Evolutionary conservation across 192 early-diverging fungal genomes (phyloP).

Genomic region (Backusella tarrabulga): DNA sequence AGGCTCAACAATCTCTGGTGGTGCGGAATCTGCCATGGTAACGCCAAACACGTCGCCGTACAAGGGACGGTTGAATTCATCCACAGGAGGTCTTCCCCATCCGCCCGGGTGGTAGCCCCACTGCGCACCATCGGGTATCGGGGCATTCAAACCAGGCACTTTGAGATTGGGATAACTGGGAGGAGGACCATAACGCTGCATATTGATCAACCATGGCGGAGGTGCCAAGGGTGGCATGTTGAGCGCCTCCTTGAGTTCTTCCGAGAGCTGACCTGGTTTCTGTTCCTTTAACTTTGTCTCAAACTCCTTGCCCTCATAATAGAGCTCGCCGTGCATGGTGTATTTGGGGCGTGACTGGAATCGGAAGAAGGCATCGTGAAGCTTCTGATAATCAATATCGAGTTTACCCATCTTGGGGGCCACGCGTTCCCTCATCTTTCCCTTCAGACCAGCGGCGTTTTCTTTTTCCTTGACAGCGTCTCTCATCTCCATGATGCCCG

Average conservation of each 20-base stretch:
- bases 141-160: slow-evolving; percentile 93
- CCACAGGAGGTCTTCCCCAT: slow-evolving; percentile 84
- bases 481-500: slow-evolving; percentile 97
- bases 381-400: slow-evolving; percentile 95
- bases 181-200: slow-evolving; percentile 97
- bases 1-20: slow-evolving; percentile 60
- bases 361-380: slow-evolving; percentile 97
- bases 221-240: slow-evolving; percentile 91
- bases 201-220: slow-evolving; percentile 96
- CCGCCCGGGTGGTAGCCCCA: slow-evolving; percentile 99
- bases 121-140: slow-evolving; percentile 95
- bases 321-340: slow-evolving; percentile 79
- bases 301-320: slow-evolving; percentile 97
- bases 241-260: slow-evolving; percentile 84
- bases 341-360: slow-evolving; percentile 86
- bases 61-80: slow-evolving; percentile 85
- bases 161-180: slow-evolving; percentile 90
- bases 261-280: slow-evolving; percentile 85
- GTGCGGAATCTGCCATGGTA: slow-evolving; percentile 48
- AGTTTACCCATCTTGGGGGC: slow-evolving; percentile 97
- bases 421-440: slow-evolving; percentile 80
- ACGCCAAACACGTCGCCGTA: slow-evolving; percentile 95
- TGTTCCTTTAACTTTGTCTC: slow-evolving; percentile 85
- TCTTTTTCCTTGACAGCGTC: slow-evolving; percentile 86
- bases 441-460: slow-evolving; percentile 75